These are phyloP conservation scores for Kwoniella pini DNA, from an alignment of 768 basidiomycete genomes.

Conservation along the genomic window DNA sequence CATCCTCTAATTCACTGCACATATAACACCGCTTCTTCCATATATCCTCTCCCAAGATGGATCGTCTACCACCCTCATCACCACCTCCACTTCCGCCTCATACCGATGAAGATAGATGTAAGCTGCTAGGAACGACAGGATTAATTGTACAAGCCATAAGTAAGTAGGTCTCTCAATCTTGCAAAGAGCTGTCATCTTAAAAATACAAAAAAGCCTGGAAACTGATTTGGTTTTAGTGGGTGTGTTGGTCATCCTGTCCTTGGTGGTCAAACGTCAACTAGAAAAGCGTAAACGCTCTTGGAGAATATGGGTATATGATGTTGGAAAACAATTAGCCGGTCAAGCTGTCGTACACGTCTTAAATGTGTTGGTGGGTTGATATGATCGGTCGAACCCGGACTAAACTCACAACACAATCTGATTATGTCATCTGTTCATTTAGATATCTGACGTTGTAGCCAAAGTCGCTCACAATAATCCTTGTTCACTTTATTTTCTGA, in stretches of 20 bases:
- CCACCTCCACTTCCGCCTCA: constrained; percentile 8
- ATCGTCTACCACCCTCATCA: neutral
- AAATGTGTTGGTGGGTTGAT: constrained; percentile 48
- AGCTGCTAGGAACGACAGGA: constrained; percentile 49
- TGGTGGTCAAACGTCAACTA: constrained; percentile 83
- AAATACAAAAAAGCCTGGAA: too few species aligned
- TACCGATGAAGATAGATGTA: constrained; percentile 41
- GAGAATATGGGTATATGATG: constrained; percentile 94
- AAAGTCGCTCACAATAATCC: constrained; percentile 71
- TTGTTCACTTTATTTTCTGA: constrained; percentile 82
- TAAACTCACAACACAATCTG: too few species aligned
- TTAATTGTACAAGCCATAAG: constrained; percentile 50
- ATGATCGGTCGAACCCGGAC: too few species aligned
- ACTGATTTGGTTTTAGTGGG: constrained; percentile 74
- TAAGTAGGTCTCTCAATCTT: constrained; percentile 18
- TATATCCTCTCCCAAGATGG: neutral
- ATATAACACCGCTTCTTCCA: neutral
- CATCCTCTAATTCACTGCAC: neutral
- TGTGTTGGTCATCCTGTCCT: constrained; percentile 79
- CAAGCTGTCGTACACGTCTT: constrained; percentile 51
- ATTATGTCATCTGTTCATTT: too few species aligned
- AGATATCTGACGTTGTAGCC: constrained; percentile 76
- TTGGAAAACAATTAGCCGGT: constrained; percentile 83
- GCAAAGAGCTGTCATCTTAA: too few species aligned
- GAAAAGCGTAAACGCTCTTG: constrained; percentile 84